Conservation (phyloP, 2,329 filamentous ascomycete genomes). For the Mycocentrospora acerina region DNA sequence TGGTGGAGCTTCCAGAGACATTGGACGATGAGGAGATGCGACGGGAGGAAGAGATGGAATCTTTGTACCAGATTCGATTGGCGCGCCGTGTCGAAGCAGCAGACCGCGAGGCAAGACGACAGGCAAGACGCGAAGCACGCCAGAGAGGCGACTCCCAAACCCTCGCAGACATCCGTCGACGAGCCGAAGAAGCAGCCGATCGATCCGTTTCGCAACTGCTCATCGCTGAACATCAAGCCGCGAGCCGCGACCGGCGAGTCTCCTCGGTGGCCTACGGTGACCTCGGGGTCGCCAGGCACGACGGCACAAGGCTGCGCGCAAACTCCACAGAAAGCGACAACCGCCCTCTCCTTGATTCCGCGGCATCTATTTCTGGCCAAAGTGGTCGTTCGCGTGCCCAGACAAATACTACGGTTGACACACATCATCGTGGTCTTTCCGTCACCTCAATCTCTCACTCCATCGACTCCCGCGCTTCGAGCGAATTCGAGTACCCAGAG, state of each 20-base stretch:
- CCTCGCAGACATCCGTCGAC: constrained; percentile 60
- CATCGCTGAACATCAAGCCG: constrained; percentile 62
- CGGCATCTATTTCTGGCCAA: constrained; percentile 60
- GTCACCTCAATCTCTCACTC: constrained; percentile 44
- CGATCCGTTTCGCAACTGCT: constrained; percentile 46
- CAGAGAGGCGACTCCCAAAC: constrained; percentile 68
- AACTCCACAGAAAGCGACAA: constrained; percentile 74
- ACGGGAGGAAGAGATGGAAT: constrained; percentile 89
- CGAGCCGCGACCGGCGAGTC: constrained; percentile 65
- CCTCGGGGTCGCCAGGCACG: constrained; percentile 72
- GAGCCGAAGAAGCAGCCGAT: constrained; percentile 47
- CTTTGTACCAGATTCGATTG: constrained; percentile 83
- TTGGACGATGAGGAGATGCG: constrained; percentile 75
- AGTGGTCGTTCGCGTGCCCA: constrained; percentile 25
- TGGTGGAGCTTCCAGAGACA: constrained; percentile 81
- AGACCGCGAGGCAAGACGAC: constrained; percentile 75
- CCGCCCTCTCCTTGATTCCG: constrained; percentile 69
- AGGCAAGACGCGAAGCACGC: constrained; percentile 70
- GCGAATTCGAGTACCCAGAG: constrained; percentile 38
- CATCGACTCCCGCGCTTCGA: constrained; percentile 39
- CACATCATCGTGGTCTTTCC: constrained; percentile 48
- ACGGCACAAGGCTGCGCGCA: constrained; percentile 73
- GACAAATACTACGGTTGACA: constrained; percentile 30
- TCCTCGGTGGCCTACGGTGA: constrained; percentile 77
- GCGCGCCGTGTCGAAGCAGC: constrained; percentile 73